These are phyloP conservation scores for Tolypocladium pustulatum DNA, from an alignment of 2,329 filamentous ascomycete genomes.

Conservation along the genomic window DNA sequence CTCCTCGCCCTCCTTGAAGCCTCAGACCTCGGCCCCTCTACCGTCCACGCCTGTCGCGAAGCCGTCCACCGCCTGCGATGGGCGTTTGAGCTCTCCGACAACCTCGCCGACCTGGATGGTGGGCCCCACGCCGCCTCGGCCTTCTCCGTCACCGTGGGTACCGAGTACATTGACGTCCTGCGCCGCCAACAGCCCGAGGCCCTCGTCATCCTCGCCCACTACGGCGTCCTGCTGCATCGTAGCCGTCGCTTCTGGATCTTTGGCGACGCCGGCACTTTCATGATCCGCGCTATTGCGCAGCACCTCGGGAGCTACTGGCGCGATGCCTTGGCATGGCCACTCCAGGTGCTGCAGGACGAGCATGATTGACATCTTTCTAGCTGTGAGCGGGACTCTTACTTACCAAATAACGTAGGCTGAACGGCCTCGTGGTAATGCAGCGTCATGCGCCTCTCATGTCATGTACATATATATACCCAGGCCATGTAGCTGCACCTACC, in stretches of 20 bases:
- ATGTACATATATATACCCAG: background rate
- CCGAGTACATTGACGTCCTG: slow-evolving; percentile 23
- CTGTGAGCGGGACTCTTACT: background rate
- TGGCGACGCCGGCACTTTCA: slow-evolving; percentile 18
- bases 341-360: slow-evolving; percentile 13
- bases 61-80: slow-evolving; percentile 20
- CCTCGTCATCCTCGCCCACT: slow-evolving; percentile 37
- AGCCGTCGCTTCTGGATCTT: slow-evolving; percentile 29
- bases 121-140: slow-evolving; percentile 20
- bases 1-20: slow-evolving; percentile 18
- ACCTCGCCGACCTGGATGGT: slow-evolving; percentile 10
- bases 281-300: slow-evolving; percentile 20
- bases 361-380: background rate
- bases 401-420: background rate
- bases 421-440: background rate
- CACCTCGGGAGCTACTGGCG: slow-evolving; percentile 23
- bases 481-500: background rate
- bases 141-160: slow-evolving; percentile 20
- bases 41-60: slow-evolving; percentile 17
- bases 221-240: slow-evolving; percentile 35
- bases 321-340: slow-evolving; percentile 21
- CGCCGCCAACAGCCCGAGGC: slow-evolving; percentile 26
- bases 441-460: background rate
- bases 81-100: slow-evolving; percentile 20
- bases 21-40: slow-evolving; percentile 17